Percentiles rank a stretch among this genome's conserved stretches.
phyloP scores from a whole-genome alignment of 1,139 yeast genomes.

The Pneumocystis wakefieldiae region DNA sequence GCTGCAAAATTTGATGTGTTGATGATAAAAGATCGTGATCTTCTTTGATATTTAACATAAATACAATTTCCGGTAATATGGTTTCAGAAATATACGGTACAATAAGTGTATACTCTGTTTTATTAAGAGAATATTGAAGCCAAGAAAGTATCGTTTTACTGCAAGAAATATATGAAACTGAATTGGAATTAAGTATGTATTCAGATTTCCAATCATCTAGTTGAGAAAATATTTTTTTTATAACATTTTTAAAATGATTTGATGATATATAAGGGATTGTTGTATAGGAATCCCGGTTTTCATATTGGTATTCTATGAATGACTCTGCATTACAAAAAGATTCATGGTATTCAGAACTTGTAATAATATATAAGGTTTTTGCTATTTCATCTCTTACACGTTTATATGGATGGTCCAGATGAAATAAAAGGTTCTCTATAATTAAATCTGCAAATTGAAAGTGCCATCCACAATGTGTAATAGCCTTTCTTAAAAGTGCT shows the following conservation, averaged over 20 bases:
- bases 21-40: constrained; percentile 57
- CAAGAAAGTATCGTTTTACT: constrained; percentile 17
- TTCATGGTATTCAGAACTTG: constrained; percentile 40
- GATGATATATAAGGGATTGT: constrained; percentile 16
- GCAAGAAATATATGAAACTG: constrained; percentile 14
- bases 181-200: constrained; percentile 12
- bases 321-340: constrained; percentile 32
- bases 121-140: constrained; percentile 15
- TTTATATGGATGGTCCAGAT: constrained; percentile 25
- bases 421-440: constrained; percentile 34
- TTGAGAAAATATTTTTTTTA: constrained; percentile 29
- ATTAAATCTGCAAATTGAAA: constrained; percentile 27
- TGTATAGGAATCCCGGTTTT: constrained; percentile 24
- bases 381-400: constrained; percentile 59
- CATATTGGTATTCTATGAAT: constrained; percentile 27
- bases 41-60: constrained; percentile 57
- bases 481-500: constrained; percentile 39
- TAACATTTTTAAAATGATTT: constrained; percentile 18
- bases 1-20: constrained; percentile 39
- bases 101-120: constrained; percentile 9
- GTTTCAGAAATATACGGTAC: constrained; percentile 26
- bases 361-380: constrained; percentile 41
- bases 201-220: constrained; percentile 32
- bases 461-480: constrained; percentile 46
- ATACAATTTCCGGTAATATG: constrained; percentile 58